phyloP scores from a whole-genome alignment of 768 basidiomycete species.

The Mycena indigotica region DNA sequence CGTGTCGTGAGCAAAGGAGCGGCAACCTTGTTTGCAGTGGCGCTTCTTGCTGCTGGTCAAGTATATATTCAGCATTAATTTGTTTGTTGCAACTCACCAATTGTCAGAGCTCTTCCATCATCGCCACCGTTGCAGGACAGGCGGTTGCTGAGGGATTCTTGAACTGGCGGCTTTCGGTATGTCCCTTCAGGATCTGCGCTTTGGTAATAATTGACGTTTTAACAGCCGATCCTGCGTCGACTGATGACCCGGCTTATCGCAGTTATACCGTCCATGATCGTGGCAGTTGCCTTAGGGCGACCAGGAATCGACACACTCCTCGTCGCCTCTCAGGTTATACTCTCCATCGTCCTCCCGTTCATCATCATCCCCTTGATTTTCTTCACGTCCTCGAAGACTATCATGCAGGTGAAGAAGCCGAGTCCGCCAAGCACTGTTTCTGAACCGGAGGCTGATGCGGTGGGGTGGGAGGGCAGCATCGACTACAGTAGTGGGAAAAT shows the following conservation, averaged over 20 bases:
- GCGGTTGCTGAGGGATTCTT: conserved; percentile 90
- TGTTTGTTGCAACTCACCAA: neutral
- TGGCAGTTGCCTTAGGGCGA: conserved; percentile 75
- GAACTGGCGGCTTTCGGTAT: conserved; percentile 79
- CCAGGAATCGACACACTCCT: conserved; percentile 75
- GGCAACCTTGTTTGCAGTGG: conserved; percentile 86
- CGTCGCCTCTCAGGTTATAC: conserved; percentile 82
- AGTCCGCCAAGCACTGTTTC: conserved; percentile 10
- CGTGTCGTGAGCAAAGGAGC: conserved; percentile 74
- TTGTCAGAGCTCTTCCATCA: conserved; percentile 72
- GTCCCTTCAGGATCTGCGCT: too few species aligned
- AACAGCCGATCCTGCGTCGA: conserved; percentile 74
- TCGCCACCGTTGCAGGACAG: conserved; percentile 89
- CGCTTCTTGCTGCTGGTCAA: conserved; percentile 56
- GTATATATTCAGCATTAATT: neutral
- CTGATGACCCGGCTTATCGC: conserved; percentile 80
- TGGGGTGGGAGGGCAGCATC: conserved; percentile 38
- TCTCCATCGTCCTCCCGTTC: conserved; percentile 84
- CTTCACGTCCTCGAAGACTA: conserved; percentile 66
- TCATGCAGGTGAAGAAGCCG: conserved; percentile 70
- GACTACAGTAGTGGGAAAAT: conserved; percentile 67
- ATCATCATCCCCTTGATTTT: conserved; percentile 78
- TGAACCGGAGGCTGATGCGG: conserved; percentile 25
- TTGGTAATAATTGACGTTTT: too few species aligned
- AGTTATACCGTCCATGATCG: conserved; percentile 78